Conservation (phyloP, 225 moss, liverwort and hornwort genomes). For the Rhytidiadelphus loreus region DNA sequence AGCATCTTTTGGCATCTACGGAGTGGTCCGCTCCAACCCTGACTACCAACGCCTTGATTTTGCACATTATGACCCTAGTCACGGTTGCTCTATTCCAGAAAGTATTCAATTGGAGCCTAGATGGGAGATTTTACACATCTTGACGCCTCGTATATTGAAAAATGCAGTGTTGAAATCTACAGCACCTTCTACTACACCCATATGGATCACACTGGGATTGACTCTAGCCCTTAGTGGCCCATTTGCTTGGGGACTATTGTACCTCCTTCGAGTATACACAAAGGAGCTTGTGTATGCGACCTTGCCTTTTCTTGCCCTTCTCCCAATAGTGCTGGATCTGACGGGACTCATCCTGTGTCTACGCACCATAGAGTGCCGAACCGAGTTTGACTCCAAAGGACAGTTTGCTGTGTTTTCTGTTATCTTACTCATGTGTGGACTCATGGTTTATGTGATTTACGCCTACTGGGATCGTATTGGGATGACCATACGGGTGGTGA, state of each 20-base stretch:
- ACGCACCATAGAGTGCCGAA: constrained; percentile 27
- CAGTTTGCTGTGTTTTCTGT: constrained; percentile 12
- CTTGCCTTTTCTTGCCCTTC: constrained; percentile 42
- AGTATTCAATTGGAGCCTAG: background rate
- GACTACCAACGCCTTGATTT: constrained; percentile 31
- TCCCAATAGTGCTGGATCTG: constrained; percentile 28
- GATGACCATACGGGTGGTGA: constrained; percentile 53
- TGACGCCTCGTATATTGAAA: background rate
- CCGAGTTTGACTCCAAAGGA: constrained; percentile 8
- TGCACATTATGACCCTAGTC: constrained; percentile 25
- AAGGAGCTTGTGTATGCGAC: constrained; percentile 64
- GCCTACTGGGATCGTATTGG: constrained; percentile 53
- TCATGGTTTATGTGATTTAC: constrained; percentile 37
- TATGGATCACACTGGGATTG: constrained; percentile 22
- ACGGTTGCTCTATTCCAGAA: constrained; percentile 29
- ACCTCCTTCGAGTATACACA: constrained; percentile 41
- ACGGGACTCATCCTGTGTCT: constrained; percentile 39
- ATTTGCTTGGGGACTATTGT: constrained; percentile 31
- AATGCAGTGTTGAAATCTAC: background rate
- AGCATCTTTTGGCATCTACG: constrained; percentile 62
- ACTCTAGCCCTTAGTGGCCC: constrained; percentile 46
- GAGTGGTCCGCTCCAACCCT: constrained; percentile 39
- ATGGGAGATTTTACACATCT: background rate
- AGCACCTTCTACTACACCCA: background rate
- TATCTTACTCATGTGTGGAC: constrained; percentile 23